A percentile compares a stretch with the other conserved stretches of the same genome.
Evolutionary conservation across 108 stramenopile species (phyloP).

Genomic region (Cylindrotheca closterium): DNA sequence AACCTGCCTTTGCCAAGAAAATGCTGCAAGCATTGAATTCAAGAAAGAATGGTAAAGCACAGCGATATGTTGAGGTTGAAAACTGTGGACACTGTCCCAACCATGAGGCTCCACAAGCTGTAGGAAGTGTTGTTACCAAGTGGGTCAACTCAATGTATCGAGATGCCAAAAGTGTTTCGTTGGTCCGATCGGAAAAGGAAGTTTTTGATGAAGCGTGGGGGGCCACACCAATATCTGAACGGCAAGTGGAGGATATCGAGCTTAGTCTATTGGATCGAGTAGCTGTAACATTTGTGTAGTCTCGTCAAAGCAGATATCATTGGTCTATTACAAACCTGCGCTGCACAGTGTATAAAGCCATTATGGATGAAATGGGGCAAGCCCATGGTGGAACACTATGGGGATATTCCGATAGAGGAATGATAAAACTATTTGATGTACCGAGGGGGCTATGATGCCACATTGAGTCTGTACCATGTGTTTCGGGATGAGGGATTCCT

Average conservation of each 20-base stretch:
- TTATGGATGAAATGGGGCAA: too few species aligned
- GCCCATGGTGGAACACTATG: too few species aligned
- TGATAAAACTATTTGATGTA: too few species aligned
- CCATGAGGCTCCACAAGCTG: constrained; percentile 77
- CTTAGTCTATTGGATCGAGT: constrained; percentile 47
- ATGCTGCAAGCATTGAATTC: constrained; percentile 32
- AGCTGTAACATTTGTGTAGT: constrained; percentile 32
- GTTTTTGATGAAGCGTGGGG: constrained; percentile 61
- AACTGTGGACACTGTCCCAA: constrained; percentile 85
- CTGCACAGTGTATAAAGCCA: too few species aligned
- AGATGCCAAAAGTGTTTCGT: constrained; percentile 1
- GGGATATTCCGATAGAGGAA: too few species aligned
- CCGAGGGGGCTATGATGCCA: too few species aligned
- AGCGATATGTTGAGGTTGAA: constrained; percentile 65
- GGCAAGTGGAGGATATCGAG: constrained; percentile 41
- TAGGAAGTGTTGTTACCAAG: constrained; percentile 38
- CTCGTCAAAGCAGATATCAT: too few species aligned
- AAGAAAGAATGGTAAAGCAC: constrained; percentile 16
- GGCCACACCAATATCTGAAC: constrained; percentile 36
- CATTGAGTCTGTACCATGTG: too few species aligned
- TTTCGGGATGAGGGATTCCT: too few species aligned
- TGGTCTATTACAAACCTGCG: too few species aligned
- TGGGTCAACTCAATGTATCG: constrained; percentile 44
- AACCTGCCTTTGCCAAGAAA: constrained; percentile 37
- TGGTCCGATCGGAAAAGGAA: constrained; percentile 22